phyloP scores from a whole-genome alignment of 176 grass and related monocot species.

The Paspalum notatum region DNA sequence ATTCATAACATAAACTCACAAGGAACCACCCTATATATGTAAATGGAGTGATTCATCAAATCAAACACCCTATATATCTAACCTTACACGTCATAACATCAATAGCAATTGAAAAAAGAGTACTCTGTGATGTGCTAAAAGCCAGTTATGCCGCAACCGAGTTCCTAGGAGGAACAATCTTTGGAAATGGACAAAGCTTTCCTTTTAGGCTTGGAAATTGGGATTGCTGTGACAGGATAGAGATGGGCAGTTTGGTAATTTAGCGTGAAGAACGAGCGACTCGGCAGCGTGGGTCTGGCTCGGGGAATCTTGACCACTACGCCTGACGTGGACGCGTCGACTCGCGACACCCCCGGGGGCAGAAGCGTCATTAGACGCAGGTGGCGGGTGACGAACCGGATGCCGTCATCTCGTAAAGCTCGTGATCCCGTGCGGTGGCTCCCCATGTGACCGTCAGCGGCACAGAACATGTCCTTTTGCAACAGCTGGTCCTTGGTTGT shows the following conservation, averaged over 20 bases:
- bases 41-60: no score
- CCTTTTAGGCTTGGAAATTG: not conserved
- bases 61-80: not conserved
- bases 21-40: no score
- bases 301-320: conserved; percentile 31
- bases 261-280: not conserved
- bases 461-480: no score
- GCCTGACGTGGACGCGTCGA: conserved; percentile 41
- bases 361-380: conserved; percentile 10
- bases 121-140: no score
- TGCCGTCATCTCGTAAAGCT: conserved; percentile 46
- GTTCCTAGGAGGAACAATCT: not conserved
- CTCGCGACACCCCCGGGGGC: conserved; percentile 7
- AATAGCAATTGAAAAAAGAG: not conserved
- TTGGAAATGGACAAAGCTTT: not conserved
- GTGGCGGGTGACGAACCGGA: conserved; percentile 50
- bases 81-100: not conserved
- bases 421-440: conserved; percentile 27
- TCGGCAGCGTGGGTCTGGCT: conserved; percentile 13
- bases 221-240: not conserved
- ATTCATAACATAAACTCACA: no score
- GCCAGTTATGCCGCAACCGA: not conserved
- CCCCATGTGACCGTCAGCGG: not conserved
- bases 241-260: conserved; percentile 30
- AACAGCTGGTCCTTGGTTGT: not conserved